Evolutionary conservation across 352 stramenopile genomes (phyloP).

Genomic region (Aphanomyces invadans): DNA sequence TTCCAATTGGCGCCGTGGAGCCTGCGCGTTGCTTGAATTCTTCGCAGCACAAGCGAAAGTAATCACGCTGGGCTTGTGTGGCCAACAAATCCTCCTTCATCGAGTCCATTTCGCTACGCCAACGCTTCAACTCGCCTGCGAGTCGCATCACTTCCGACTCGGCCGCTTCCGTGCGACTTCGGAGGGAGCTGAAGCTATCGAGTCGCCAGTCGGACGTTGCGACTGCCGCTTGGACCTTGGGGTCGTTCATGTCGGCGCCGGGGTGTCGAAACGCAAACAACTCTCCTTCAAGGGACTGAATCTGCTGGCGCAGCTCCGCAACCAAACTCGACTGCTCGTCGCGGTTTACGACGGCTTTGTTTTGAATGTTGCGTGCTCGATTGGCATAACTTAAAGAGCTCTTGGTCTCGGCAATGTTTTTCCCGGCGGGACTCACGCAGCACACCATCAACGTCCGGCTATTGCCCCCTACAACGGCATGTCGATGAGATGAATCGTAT

Average conservation of each 20-base stretch:
- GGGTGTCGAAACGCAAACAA: conserved; percentile 75
- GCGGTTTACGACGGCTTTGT: conserved; percentile 81
- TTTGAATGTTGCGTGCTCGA: conserved; percentile 85
- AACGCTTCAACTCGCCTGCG: conserved; percentile 67
- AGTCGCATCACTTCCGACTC: conserved; percentile 72
- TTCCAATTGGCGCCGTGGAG: conserved; percentile 21
- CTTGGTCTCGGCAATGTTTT: conserved; percentile 88
- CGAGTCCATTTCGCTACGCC: conserved; percentile 67
- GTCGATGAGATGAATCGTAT: background rate
- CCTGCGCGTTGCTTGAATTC: conserved; percentile 29
- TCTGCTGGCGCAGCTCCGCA: conserved; percentile 62
- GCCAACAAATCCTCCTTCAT: conserved; percentile 82
- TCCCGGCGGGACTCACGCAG: conserved; percentile 87
- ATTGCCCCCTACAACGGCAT: conserved; percentile 56
- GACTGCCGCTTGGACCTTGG: conserved; percentile 38
- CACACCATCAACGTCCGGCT: conserved; percentile 88
- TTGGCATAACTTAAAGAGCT: conserved; percentile 91
- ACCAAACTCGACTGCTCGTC: conserved; percentile 69
- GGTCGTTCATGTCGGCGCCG: conserved; percentile 67
- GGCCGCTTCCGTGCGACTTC: conserved; percentile 59
- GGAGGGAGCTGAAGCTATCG: conserved; percentile 69
- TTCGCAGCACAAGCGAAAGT: conserved; percentile 61
- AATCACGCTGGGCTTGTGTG: conserved; percentile 73
- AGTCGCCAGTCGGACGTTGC: conserved; percentile 53
- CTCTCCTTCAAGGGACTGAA: conserved; percentile 75